phyloP scores from a whole-genome alignment of 768 basidiomycete species.

The Boletus vinaceobasis region DNA sequence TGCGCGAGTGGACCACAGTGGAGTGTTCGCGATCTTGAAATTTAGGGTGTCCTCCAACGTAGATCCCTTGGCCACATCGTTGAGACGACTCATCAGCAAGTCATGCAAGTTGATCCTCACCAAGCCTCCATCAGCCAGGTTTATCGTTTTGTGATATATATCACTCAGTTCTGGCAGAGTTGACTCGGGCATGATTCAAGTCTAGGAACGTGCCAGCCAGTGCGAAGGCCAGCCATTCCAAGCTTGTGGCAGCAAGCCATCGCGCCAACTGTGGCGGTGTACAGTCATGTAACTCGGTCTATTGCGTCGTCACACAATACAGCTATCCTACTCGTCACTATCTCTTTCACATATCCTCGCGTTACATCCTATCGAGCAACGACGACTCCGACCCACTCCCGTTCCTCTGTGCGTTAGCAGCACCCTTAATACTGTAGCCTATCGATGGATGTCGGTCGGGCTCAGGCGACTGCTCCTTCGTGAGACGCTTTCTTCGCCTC shows the following conservation, averaged over 20 bases:
- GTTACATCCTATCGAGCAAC: conserved; percentile 36
- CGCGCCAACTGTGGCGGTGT: conserved; percentile 5
- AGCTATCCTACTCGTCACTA: conserved; percentile 22
- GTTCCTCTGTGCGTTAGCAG: conserved; percentile 36
- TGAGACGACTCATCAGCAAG: background rate
- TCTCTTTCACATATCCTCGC: conserved; percentile 27
- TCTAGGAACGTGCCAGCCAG: background rate
- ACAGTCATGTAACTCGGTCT: background rate
- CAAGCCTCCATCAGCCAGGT: conserved; percentile 29
- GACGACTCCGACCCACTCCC: conserved; percentile 20
- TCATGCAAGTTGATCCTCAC: conserved; percentile 26
- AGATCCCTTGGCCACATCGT: conserved; percentile 47
- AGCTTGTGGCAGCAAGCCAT: background rate
- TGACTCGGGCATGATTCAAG: background rate
- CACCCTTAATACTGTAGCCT: conserved; percentile 56
- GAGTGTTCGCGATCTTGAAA: conserved; percentile 46
- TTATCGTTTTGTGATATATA: conserved; percentile 13
- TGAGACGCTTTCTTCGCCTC: conserved; percentile 18
- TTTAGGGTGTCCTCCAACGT: conserved; percentile 52
- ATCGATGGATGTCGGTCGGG: conserved; percentile 35
- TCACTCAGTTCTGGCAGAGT: background rate
- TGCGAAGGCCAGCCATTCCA: background rate
- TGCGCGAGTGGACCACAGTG: conserved; percentile 72
- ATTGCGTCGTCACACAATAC: conserved; percentile 15
- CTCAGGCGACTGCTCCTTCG: conserved; percentile 24